Conservation (phyloP, 225 moss, liverwort and hornwort species). For the Straminergon stramineum region DNA sequence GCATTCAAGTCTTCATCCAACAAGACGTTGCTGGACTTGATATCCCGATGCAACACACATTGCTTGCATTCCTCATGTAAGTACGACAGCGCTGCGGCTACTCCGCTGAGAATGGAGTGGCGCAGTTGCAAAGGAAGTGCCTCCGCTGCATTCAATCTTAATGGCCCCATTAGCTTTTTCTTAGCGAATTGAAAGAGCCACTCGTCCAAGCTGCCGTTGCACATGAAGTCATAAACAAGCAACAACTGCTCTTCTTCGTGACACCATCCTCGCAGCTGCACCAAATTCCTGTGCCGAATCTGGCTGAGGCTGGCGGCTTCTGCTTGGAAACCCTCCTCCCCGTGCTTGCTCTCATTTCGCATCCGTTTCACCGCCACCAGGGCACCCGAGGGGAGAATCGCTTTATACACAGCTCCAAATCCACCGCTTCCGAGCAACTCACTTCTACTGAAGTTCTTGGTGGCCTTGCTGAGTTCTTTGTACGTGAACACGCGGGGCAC, state of each 20-base stretch:
- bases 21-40: neutral
- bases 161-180: neutral
- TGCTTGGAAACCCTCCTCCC: neutral
- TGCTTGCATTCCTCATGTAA: neutral
- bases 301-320: neutral
- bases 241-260: neutral
- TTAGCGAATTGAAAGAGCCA: neutral
- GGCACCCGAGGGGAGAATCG: neutral
- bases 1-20: neutral
- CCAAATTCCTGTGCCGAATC: neutral
- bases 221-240: neutral
- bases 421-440: constrained; percentile 27
- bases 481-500: constrained; percentile 13
- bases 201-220: neutral
- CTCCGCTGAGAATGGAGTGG: neutral
- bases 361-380: neutral
- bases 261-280: neutral
- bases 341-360: neutral
- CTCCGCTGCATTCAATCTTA: neutral
- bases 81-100: neutral
- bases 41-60: neutral
- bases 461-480: constrained; percentile 28
- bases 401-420: constrained; percentile 30
- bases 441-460: constrained; percentile 10
- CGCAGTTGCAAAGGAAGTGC: neutral